phyloP scores from a whole-genome alignment of 2,329 filamentous ascomycete species.

The Fusarium palustre region DNA sequence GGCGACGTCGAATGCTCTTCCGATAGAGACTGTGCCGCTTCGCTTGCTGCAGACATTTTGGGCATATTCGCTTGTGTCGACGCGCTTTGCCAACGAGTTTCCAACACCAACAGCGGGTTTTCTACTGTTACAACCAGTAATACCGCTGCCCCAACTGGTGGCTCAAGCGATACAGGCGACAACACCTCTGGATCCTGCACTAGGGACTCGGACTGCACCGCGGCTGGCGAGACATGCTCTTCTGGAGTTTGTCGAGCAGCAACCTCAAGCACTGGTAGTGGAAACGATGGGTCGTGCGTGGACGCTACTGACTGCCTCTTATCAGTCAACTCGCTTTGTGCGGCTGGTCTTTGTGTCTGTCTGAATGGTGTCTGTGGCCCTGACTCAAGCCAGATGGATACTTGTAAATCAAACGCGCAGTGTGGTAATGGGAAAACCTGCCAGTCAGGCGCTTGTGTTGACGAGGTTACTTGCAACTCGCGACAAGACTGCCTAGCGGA shows the following conservation, averaged over 20 bases:
- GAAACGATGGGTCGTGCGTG: background rate
- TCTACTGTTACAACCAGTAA: slow-evolving; percentile 1
- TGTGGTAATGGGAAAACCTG: slow-evolving; percentile 5
- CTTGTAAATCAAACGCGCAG: background rate
- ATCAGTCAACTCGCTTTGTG: slow-evolving; percentile 15
- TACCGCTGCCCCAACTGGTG: background rate
- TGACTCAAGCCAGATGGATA: background rate
- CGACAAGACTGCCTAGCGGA: background rate
- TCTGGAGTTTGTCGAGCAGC: background rate
- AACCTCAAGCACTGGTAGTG: background rate
- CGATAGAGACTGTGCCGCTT: slow-evolving; percentile 6
- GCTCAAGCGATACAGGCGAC: background rate
- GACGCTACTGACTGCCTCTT: slow-evolving; percentile 18
- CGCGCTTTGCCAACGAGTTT: slow-evolving; percentile 7
- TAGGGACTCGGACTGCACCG: slow-evolving; percentile 4
- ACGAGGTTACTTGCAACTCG: background rate
- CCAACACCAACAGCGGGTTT: slow-evolving; percentile 13
- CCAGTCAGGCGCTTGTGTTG: slow-evolving; percentile 12
- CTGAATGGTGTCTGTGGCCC: slow-evolving; percentile 22
- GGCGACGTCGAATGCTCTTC: slow-evolving; percentile 2
- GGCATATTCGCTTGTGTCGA: slow-evolving; percentile 19
- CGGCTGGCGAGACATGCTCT: slow-evolving; percentile 12
- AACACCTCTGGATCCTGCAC: background rate
- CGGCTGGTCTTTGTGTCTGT: slow-evolving; percentile 29
- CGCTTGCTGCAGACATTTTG: slow-evolving; percentile 4